Conservation (phyloP, 2,329 filamentous ascomycete genomes). For the Teratosphaeria viscida region DNA sequence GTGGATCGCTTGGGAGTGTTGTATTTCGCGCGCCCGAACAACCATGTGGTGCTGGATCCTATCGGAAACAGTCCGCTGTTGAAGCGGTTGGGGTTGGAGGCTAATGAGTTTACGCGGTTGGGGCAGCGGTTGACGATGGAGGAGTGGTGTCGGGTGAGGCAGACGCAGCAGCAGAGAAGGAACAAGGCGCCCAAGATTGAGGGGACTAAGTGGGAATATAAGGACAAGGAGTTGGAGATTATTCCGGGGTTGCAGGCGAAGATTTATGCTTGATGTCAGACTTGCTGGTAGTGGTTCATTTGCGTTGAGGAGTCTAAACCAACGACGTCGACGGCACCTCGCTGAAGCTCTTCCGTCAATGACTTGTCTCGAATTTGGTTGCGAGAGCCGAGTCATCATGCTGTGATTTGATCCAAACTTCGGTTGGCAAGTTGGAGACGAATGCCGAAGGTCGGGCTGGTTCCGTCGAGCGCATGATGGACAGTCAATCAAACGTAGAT, state of each 20-base stretch:
- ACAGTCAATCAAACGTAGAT: too few species aligned
- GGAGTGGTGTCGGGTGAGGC: constrained; percentile 31
- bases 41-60: constrained; percentile 24
- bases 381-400: too few species aligned
- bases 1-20: constrained; percentile 34
- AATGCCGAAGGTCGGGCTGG: too few species aligned
- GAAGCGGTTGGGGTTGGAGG: constrained; percentile 23
- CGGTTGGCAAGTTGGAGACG: too few species aligned
- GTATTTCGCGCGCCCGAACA: constrained; percentile 29
- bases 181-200: constrained; percentile 30
- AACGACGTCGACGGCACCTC: too few species aligned
- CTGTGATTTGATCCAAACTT: too few species aligned
- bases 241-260: constrained; percentile 22
- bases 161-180: constrained; percentile 28
- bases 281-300: too few species aligned
- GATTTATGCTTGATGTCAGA: constrained; percentile 15
- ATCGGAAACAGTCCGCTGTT: constrained; percentile 30
- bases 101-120: constrained; percentile 19
- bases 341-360: too few species aligned
- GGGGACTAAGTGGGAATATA: constrained; percentile 25
- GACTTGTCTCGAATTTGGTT: too few species aligned
- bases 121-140: constrained; percentile 35
- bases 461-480: too few species aligned
- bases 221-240: constrained; percentile 26
- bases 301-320: too few species aligned